A percentile compares a stretch with the other conserved stretches of the same genome.
phyloP scores from a whole-genome alignment of 1,284 basidiomycete species.

The Puccinia coronata region DNA sequence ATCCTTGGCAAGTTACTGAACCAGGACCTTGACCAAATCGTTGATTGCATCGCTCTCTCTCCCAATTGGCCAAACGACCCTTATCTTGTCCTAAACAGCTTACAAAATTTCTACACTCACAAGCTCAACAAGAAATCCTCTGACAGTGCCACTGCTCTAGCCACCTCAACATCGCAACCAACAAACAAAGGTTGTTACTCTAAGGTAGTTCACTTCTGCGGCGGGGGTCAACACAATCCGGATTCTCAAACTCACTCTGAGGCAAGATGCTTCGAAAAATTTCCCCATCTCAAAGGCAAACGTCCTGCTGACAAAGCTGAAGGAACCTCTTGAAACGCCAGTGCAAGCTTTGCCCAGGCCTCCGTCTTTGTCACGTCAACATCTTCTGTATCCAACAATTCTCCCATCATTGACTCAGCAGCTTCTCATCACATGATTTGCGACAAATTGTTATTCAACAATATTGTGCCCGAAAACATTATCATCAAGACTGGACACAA shows the following conservation, averaged over 20 bases:
- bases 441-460: too few species aligned
- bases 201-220: neutral
- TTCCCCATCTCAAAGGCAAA: neutral
- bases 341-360: neutral
- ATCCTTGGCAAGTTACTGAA: neutral
- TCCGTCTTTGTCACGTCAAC: neutral
- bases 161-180: too few species aligned
- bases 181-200: neutral
- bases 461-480: too few species aligned
- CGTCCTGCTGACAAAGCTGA: too few species aligned
- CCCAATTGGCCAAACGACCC: neutral
- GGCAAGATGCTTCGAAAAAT: neutral
- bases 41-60: neutral
- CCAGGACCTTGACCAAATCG: neutral
- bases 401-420: neutral
- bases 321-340: neutral
- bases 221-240: neutral
- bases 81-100: neutral
- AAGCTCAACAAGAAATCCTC: too few species aligned
- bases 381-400: too few species aligned
- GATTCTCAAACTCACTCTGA: neutral
- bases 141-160: too few species aligned
- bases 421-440: conserved; percentile 7
- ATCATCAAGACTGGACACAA: neutral
- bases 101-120: neutral